Percentiles rank a stretch among this genome's conserved stretches.
Evolutionary conservation across 768 basidiomycete genomes (phyloP).

Genomic region (Clitopilus passeckerianus): DNA sequence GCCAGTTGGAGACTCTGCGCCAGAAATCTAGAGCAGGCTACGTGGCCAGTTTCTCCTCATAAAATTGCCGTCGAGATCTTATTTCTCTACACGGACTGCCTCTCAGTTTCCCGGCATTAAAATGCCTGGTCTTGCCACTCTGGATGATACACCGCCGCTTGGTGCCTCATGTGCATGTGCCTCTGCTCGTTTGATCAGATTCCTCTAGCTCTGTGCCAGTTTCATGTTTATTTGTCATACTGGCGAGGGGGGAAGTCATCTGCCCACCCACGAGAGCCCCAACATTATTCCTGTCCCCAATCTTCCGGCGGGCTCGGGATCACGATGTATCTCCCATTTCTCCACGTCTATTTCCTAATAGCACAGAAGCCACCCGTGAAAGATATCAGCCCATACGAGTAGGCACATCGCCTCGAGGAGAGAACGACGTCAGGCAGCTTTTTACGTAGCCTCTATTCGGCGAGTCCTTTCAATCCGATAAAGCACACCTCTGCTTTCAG

Average conservation of each 20-base stretch:
- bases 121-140: neutral
- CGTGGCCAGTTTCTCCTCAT: neutral
- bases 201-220: neutral
- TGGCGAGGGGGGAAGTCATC: neutral
- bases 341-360: neutral
- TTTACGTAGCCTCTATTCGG: neutral
- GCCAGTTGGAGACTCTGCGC: neutral
- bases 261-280: neutral
- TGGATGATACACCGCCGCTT: neutral
- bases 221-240: neutral
- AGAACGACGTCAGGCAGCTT: neutral
- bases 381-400: neutral
- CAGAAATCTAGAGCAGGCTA: neutral
- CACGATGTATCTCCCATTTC: neutral
- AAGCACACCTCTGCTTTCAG: neutral
- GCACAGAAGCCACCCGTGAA: neutral
- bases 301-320: neutral
- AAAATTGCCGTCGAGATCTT: neutral
- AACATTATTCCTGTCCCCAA: neutral
- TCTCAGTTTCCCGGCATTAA: neutral
- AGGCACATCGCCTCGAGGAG: neutral
- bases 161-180: neutral
- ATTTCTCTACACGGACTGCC: neutral
- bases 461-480: neutral
- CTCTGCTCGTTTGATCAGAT: neutral